These are phyloP conservation scores for Cercospora brassicicola DNA, from an alignment of 2,329 filamentous ascomycete species.

Conservation along the genomic window DNA sequence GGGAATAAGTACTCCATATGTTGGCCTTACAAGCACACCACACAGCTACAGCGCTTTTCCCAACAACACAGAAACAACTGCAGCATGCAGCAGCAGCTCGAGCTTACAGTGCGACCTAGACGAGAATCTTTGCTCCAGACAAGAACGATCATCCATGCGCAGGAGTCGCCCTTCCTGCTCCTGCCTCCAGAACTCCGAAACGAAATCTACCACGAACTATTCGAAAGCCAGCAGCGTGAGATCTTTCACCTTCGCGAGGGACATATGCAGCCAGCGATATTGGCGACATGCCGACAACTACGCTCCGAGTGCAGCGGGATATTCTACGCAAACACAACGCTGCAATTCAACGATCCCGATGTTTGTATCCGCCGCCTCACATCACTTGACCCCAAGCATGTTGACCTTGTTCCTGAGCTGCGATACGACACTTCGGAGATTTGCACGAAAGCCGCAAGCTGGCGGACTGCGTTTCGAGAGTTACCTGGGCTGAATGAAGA, in stretches of 20 bases:
- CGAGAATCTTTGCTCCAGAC: not conserved
- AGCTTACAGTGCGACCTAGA: not conserved
- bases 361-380: constrained; percentile 16
- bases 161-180: constrained; percentile 10
- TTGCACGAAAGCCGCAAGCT: constrained; percentile 19
- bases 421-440: constrained; percentile 24
- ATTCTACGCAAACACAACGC: constrained; percentile 22
- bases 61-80: not conserved
- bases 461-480: constrained; percentile 23
- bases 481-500: constrained; percentile 26
- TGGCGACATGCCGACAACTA: constrained; percentile 14
- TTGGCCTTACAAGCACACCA: not conserved
- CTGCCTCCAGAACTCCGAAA: constrained; percentile 24
- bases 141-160: not conserved
- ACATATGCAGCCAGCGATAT: constrained; percentile 18
- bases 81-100: constrained; percentile 4
- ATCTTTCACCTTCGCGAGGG: constrained; percentile 17
- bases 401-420: constrained; percentile 20
- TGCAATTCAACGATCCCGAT: constrained; percentile 18
- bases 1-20: not conserved
- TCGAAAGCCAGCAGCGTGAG: not conserved
- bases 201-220: constrained; percentile 20
- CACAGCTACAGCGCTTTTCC: not conserved
- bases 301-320: constrained; percentile 17
- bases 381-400: constrained; percentile 13